phyloP scores from a whole-genome alignment of 768 basidiomycete species.

The Pholiota conissans region DNA sequence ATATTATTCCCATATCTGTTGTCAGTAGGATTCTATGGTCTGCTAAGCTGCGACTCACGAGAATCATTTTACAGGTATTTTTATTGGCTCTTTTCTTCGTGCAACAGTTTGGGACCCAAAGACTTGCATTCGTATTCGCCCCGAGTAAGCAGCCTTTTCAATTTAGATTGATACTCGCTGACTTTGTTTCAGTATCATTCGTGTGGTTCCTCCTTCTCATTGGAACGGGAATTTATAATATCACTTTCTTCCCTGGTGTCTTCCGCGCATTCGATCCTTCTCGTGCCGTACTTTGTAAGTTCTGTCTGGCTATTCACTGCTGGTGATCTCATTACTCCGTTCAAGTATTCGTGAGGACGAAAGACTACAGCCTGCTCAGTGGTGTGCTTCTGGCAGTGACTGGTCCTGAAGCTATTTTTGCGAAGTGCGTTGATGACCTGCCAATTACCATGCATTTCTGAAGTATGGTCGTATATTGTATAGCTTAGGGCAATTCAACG shows the following conservation, averaged over 20 bases:
- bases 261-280: constrained; percentile 71
- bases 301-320: neutral
- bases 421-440: constrained; percentile 44
- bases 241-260: constrained; percentile 52
- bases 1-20: constrained; percentile 60
- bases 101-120: constrained; percentile 60
- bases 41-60: too few species aligned
- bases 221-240: constrained; percentile 58
- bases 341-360: constrained; percentile 64
- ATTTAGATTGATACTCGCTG: neutral
- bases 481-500: constrained; percentile 71
- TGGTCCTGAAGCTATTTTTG: constrained; percentile 69
- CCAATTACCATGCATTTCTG: neutral
- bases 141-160: constrained; percentile 38
- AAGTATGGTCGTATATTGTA: neutral
- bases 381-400: constrained; percentile 70
- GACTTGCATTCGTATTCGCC: constrained; percentile 52
- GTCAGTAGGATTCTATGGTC: constrained; percentile 29
- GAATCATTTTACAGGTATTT: constrained; percentile 37
- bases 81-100: constrained; percentile 55
- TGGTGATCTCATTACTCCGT: neutral
- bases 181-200: constrained; percentile 40
- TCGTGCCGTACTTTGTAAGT: constrained; percentile 59
- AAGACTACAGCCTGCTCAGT: constrained; percentile 57
- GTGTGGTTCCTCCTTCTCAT: constrained; percentile 57